Base-by-base conservation (phyloP, 768 basidiomycete genomes). In the Boletellus ananiceps region DNA sequence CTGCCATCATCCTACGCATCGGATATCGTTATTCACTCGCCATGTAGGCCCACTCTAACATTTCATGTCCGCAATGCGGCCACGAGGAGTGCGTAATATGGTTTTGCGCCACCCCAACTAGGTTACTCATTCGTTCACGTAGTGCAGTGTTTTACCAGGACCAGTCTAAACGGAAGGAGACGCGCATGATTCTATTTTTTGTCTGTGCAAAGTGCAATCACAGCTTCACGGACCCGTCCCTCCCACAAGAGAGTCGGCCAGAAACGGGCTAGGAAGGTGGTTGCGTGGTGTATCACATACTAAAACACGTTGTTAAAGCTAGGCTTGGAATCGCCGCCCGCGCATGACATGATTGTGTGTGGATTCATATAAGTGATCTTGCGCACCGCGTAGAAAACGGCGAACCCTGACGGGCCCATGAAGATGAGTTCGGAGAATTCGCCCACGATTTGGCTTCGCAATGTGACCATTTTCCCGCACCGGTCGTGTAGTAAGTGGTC, bases 121-220 rank as follows among this genome's bases (percentile, higher is more conserved):
- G 15, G 35, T 45, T 31, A 32, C 39, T 56, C 40, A 48, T 29
- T 44, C 23, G 46, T 48, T 49, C 16, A 40, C 43, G 54, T 61
- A 98, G 94, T 62, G 82, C 91, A 44, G 94, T 98, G 5, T 82
- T 89, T 64, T 98, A 88, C 68, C 95, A 97, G 68, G 95, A 97
- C 69, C 95, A 98, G 66, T 96, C 93, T 15, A 94, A 95, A 65
- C 85, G 95, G 47, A 92, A 91, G 60, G 92, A 95, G 64, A 97
- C 95, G 1, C 80, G 88, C 2, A 95, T 95, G 93, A 89, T 90
- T 43, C 76, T 93, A 2, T 94, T 93, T 73, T 94, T 83, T 63
- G 90, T 93, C 40, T 94, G 91, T 64, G 80, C 82, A 18, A 86
- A 86, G 58, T 92, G 89, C 66, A 84, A 85, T 56, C 73, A 86